A percentile compares a stretch with the other conserved stretches of the same genome.
phyloP scores from a whole-genome alignment of 768 basidiomycete species.

The Tricholoma saponaceum region DNA sequence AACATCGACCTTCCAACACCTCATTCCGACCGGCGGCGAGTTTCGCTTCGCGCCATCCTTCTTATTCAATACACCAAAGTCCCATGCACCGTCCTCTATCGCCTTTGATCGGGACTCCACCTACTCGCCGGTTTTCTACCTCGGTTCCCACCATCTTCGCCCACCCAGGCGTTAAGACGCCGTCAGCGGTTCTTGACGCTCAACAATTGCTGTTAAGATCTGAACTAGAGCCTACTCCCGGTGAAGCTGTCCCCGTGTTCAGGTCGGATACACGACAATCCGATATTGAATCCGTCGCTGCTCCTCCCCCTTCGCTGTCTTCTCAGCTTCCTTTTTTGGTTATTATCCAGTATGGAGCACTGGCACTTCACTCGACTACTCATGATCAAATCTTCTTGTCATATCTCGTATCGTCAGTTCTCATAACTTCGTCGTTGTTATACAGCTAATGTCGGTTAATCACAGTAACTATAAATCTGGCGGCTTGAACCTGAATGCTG shows the following conservation, averaged over 20 bases:
- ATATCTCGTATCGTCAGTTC: constrained; percentile 80
- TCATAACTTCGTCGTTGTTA: neutral
- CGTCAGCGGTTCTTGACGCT: constrained; percentile 71
- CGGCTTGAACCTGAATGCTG: constrained; percentile 88
- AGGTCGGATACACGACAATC: constrained; percentile 27
- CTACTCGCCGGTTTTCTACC: constrained; percentile 52
- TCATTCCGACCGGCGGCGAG: constrained; percentile 22
- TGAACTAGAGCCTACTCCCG: constrained; percentile 27
- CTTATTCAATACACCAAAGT: constrained; percentile 25
- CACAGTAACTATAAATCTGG: constrained; percentile 74
- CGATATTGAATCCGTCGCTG: constrained; percentile 38
- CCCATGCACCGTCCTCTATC: constrained; percentile 26
- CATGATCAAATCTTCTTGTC: constrained; percentile 92
- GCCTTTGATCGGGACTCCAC: constrained; percentile 30
- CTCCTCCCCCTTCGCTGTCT: constrained; percentile 61
- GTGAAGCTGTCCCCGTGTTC: constrained; percentile 47
- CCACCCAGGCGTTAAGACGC: constrained; percentile 78
- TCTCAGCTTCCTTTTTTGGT: constrained; percentile 78
- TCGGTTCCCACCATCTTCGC: constrained; percentile 75
- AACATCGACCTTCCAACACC: constrained; percentile 27
- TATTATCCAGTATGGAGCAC: constrained; percentile 85
- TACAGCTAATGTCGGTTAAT: constrained; percentile 6
- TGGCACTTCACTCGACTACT: constrained; percentile 85
- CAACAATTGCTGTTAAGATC: constrained; percentile 52
- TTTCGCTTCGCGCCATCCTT: constrained; percentile 27